Evolutionary conservation across 2,329 filamentous ascomycete species (phyloP).

Genomic region (Mycocentrospora acerina): DNA sequence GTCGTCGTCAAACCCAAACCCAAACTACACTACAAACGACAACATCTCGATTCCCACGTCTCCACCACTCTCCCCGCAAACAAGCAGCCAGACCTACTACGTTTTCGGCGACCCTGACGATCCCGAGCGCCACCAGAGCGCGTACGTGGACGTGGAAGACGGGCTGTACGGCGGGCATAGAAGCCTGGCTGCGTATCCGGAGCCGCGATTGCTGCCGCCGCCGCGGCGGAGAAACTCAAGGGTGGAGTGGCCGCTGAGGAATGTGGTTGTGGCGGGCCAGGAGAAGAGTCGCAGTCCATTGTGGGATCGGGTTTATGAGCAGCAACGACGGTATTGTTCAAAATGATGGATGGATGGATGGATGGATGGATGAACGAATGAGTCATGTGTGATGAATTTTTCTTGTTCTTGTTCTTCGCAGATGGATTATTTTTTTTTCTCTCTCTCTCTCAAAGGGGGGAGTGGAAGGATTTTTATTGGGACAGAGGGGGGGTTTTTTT

Average conservation of each 20-base stretch:
- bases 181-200: slow-evolving; percentile 29
- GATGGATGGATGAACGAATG: too few species aligned
- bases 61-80: too few species aligned
- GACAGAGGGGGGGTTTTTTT: too few species aligned
- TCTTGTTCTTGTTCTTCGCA: too few species aligned
- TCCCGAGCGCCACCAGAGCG: slow-evolving; percentile 23
- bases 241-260: slow-evolving; percentile 37
- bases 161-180: slow-evolving; percentile 33
- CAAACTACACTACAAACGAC: slow-evolving; percentile 7
- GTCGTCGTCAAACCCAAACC: slow-evolving; percentile 1
- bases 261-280: slow-evolving; percentile 15
- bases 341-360: neutral
- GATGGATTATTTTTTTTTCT: too few species aligned
- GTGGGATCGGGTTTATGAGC: slow-evolving; percentile 38
- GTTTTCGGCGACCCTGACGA: slow-evolving; percentile 37
- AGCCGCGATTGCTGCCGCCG: too few species aligned
- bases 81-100: slow-evolving; percentile 16
- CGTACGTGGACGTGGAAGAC: slow-evolving; percentile 25
- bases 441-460: too few species aligned
- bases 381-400: neutral
- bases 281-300: slow-evolving; percentile 28
- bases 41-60: slow-evolving; percentile 25
- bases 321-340: slow-evolving; percentile 14
- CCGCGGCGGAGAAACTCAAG: slow-evolving; percentile 17
- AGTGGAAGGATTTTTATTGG: too few species aligned